These are phyloP conservation scores for Globisporangium takayamanum DNA, from an alignment of 352 stramenopile genomes.

Conservation along the genomic window DNA sequence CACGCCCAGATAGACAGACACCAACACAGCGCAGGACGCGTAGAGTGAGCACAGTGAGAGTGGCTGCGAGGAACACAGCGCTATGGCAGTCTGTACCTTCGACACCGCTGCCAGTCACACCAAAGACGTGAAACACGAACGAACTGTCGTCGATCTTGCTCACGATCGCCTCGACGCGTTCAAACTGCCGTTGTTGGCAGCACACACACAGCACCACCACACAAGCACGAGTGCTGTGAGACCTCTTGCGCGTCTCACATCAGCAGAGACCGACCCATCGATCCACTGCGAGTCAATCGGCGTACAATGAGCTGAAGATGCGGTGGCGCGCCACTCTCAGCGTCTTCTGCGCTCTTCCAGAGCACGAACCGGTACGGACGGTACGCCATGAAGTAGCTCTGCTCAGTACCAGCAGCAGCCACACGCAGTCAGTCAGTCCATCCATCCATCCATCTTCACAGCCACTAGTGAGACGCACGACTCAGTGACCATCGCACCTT, in stretches of 20 bases:
- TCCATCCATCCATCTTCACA: conserved; percentile 1
- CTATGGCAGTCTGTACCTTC: conserved; percentile 23
- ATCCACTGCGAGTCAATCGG: not conserved
- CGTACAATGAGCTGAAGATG: conserved; percentile 58
- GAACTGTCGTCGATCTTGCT: conserved; percentile 57
- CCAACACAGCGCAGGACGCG: no score
- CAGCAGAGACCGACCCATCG: not conserved
- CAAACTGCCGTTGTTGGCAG: conserved; percentile 37
- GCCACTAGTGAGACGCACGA: not conserved
- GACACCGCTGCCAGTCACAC: conserved; percentile 32
- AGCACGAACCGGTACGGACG: conserved; percentile 70
- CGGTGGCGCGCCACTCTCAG: conserved; percentile 43
- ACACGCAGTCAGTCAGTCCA: conserved; percentile 1
- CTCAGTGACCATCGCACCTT: conserved; percentile 39
- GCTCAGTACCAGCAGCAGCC: conserved; percentile 16
- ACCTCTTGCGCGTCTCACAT: not conserved
- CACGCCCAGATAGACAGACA: not conserved
- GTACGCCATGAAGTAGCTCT: conserved; percentile 58
- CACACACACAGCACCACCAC: conserved; percentile 5
- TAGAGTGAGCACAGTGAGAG: not conserved
- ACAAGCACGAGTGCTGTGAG: not conserved
- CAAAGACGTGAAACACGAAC: conserved; percentile 58
- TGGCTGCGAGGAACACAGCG: no score
- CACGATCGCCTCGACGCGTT: conserved; percentile 45
- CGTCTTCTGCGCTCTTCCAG: conserved; percentile 76